These are phyloP conservation scores for Mycena sp. DNA, from an alignment of 1,284 basidiomycete genomes.

Conservation along the genomic window DNA sequence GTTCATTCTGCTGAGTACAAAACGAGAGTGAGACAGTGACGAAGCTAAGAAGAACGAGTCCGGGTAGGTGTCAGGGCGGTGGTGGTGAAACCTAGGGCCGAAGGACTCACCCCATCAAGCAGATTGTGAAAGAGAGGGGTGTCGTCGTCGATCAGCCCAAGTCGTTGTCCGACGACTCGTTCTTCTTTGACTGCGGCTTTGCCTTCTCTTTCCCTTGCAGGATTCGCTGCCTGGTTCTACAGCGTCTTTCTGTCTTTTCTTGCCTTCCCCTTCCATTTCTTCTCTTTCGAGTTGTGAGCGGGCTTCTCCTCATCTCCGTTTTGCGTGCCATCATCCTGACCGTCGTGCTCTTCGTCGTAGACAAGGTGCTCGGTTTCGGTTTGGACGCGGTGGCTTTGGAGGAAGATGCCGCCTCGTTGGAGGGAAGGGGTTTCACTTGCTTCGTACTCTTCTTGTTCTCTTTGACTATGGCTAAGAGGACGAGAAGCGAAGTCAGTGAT, in stretches of 20 bases:
- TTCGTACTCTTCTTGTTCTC: not conserved
- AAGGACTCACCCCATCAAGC: conserved; percentile 13
- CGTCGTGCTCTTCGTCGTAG: no score
- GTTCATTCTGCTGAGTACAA: conserved; percentile 15
- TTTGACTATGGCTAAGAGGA: not conserved
- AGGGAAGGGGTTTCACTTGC: not conserved
- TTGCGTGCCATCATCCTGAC: no score
- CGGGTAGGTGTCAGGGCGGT: conserved; percentile 20
- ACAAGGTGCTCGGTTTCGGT: not conserved
- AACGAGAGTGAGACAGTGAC: not conserved
- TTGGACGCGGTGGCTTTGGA: not conserved
- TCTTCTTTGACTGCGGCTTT: not conserved
- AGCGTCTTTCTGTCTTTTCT: no score
- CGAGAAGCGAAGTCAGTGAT: no score
- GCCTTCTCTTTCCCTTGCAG: not conserved
- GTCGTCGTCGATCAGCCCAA: not conserved
- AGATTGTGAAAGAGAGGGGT: not conserved
- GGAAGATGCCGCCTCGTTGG: not conserved
- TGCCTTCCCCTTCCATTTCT: no score
- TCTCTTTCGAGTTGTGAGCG: no score
- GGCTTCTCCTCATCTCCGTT: no score
- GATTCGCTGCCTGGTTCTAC: not conserved
- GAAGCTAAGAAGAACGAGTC: conserved; percentile 11
- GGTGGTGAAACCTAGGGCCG: conserved; percentile 17
- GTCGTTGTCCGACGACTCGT: conserved; percentile 1